Evolutionary conservation across 1,139 yeast genomes (phyloP).

Genomic region (Kodamaea fungicola): DNA sequence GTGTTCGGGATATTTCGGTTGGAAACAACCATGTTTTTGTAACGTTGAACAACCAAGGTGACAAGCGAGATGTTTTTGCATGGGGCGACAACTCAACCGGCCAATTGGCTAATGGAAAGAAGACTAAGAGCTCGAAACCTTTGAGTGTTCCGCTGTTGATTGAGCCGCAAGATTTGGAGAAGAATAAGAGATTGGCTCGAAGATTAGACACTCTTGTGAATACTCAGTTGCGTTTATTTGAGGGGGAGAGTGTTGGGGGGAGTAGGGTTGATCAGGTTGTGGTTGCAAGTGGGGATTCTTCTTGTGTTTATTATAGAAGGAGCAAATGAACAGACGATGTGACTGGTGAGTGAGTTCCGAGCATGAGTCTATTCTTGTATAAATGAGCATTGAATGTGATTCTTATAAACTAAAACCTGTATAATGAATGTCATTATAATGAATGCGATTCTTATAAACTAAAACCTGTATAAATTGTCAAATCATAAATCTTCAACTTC

Average conservation of each 20-base stretch:
- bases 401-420: too few relatives aligned
- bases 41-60: slow-evolving; percentile 47
- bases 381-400: too few relatives aligned
- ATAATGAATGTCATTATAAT: too few relatives aligned
- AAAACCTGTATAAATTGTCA: too few relatives aligned
- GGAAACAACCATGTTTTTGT: slow-evolving; percentile 69
- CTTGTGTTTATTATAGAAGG: slow-evolving; percentile 59
- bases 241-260: slow-evolving; percentile 21
- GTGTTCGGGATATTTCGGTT: slow-evolving; percentile 49
- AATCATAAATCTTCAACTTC: too few relatives aligned
- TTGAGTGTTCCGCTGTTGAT: slow-evolving; percentile 49
- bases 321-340: background rate
- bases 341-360: too few relatives aligned
- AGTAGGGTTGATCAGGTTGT: slow-evolving; percentile 49
- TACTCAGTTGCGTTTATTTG: slow-evolving; percentile 45
- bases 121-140: slow-evolving; percentile 59
- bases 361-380: too few relatives aligned
- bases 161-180: slow-evolving; percentile 46
- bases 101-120: slow-evolving; percentile 82
- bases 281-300: slow-evolving; percentile 58
- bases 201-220: slow-evolving; percentile 33
- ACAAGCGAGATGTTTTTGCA: slow-evolving; percentile 53
- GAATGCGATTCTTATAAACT: too few relatives aligned
- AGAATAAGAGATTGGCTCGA: slow-evolving; percentile 22
- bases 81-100: slow-evolving; percentile 87